Evolutionary conservation across 495 filamentous ascomycete species (phyloP).

Genomic region (Penicillium chermesinum): DNA sequence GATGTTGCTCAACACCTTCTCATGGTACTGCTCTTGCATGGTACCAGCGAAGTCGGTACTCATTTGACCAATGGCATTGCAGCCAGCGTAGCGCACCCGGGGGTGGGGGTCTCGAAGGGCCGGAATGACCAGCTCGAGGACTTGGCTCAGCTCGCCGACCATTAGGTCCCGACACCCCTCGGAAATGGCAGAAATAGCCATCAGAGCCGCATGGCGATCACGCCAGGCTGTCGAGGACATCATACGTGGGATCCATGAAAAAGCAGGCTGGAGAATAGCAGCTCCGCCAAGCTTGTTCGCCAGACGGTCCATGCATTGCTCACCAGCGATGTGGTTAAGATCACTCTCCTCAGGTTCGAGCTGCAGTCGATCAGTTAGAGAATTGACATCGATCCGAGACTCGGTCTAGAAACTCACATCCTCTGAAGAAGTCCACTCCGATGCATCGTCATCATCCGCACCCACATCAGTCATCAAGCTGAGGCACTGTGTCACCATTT

Average conservation of each 20-base stretch:
- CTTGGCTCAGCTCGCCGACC: constrained; percentile 88
- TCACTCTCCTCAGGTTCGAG: constrained; percentile 95
- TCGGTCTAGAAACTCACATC: constrained; percentile 60
- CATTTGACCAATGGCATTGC: constrained; percentile 99
- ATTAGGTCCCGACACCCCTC: constrained; percentile 96
- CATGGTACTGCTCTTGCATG: constrained; percentile 95
- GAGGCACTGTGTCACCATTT: constrained; percentile 98
- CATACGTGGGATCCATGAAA: constrained; percentile 95
- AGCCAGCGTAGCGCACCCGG: constrained; percentile 94
- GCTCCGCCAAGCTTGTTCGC: constrained; percentile 94
- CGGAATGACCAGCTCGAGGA: constrained; percentile 88
- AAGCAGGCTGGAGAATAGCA: constrained; percentile 85
- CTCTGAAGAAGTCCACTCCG: constrained; percentile 88
- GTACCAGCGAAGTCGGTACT: constrained; percentile 98
- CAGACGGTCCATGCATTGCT: constrained; percentile 97
- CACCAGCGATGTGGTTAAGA: constrained; percentile 94
- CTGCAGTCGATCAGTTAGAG: constrained; percentile 35
- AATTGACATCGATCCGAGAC: neutral
- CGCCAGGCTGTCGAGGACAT: constrained; percentile 93
- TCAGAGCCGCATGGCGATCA: constrained; percentile 93
- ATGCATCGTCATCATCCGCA: constrained; percentile 87
- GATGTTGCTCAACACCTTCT: constrained; percentile 77
- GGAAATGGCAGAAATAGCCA: constrained; percentile 98
- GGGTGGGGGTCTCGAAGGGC: constrained; percentile 89
- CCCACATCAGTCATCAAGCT: constrained; percentile 99